Base-by-base conservation (phyloP, 768 basidiomycete genomes). In the Serendipita sp. region DNA sequence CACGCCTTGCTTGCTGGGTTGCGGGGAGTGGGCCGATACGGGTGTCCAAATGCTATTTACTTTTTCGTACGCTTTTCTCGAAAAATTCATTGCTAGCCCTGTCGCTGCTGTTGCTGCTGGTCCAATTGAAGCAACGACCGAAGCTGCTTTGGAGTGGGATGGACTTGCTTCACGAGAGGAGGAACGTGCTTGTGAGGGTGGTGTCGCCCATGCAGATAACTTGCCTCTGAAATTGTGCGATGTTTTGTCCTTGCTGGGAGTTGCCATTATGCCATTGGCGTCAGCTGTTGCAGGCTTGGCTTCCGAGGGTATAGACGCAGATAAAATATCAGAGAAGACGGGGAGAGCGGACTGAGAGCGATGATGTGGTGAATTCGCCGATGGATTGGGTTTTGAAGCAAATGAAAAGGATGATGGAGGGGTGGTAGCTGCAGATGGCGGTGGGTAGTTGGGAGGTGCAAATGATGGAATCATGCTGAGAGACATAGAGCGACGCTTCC, bases 41-140 rank as follows among this genome's bases (percentile, higher is more conserved):
- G 56, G 56, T 63, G 79, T 83, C 80, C 80, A 84, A 24, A 81
- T 84, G 45, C 82, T 80, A 45, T 84, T 84, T 77, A 89, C 82
- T 73, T 83, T 86, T 75, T 89, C 88, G 2, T 87, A 86, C 2
- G 89, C 87, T 65, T 85, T 80, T 70, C 84, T 85, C 24, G 76
- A 75, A 34, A 78, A 70, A 10, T 74, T 75, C 64, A 74, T 70
- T 8, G 87, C 88, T 7, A 88, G 78, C 7, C 86, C 87, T 16
- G 86, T 86, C 24, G 84, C 85, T 32, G 86, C 86, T 2, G 83
- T 83, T 7, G 65, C 65, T 37, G 65, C 65, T 16, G 65, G 65
- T 35, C 54, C 65, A n/a, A 65, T 24, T n/a, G 56, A 60, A 10
- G 56, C 56, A 28, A 60, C 56, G 10, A 60, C 34, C 10, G 56